A percentile compares a stretch with the other conserved stretches of the same genome.
These are phyloP conservation scores for Phytophthora pluvialis DNA, from an alignment of 352 stramenopile genomes.

Conservation along the genomic window DNA sequence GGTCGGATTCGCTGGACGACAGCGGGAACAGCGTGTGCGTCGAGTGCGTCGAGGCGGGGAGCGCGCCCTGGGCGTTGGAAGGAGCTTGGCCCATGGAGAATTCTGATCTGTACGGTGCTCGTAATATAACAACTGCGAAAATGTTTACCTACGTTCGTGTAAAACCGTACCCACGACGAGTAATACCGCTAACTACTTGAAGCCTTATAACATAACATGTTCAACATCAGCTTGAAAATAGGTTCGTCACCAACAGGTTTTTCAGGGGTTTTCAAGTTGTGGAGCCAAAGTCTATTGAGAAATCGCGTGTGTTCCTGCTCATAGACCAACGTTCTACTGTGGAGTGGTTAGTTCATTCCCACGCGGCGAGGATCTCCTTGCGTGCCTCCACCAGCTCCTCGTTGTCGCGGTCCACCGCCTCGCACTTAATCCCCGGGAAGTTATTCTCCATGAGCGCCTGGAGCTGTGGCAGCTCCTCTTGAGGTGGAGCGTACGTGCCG, in stretches of 20 bases:
- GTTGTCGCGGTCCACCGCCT: constrained; percentile 28
- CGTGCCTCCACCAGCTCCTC: constrained; percentile 18
- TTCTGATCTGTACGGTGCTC: constrained; percentile 12
- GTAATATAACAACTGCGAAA: background rate
- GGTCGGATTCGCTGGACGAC: constrained; percentile 24
- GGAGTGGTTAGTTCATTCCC: constrained; percentile 16
- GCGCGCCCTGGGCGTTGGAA: constrained; percentile 11
- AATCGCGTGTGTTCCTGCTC: background rate
- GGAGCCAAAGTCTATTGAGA: background rate
- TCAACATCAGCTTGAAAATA: background rate
- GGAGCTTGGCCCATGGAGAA: constrained; percentile 40
- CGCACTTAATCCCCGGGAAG: constrained; percentile 35
- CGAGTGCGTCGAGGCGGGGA: background rate
- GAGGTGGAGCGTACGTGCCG: constrained; percentile 38
- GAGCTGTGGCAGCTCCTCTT: constrained; percentile 29
- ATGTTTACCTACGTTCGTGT: constrained; percentile 14
- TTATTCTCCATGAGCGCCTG: constrained; percentile 41
- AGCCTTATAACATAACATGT: too few relatives aligned
- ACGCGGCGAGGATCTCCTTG: constrained; percentile 35
- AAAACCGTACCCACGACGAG: constrained; percentile 15
- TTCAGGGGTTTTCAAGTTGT: background rate
- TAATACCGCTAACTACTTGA: constrained; percentile 13
- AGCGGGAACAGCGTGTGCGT: constrained; percentile 24
- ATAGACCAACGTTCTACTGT: background rate
- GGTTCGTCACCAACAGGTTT: background rate